A percentile compares a stretch with the other conserved stretches of the same genome.
These are phyloP conservation scores for Dactylella cylindrospora DNA, from an alignment of 2,329 filamentous ascomycete species.

Conservation along the genomic window DNA sequence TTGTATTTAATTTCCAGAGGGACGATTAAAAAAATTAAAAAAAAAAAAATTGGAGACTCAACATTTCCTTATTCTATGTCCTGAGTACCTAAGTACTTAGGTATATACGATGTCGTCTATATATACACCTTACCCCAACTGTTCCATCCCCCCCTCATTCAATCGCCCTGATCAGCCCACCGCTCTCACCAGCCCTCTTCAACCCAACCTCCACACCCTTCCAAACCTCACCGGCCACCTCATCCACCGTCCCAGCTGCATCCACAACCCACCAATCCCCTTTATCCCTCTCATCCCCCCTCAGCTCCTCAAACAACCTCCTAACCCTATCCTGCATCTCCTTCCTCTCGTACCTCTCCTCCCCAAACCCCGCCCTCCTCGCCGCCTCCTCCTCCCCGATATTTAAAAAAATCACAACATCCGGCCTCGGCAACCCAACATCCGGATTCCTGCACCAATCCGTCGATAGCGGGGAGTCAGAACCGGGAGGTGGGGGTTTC, in stretches of 20 bases:
- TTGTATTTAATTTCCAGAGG: too few relatives aligned
- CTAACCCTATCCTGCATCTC: slow-evolving; percentile 77
- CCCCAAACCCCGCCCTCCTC: slow-evolving; percentile 80
- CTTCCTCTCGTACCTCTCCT: slow-evolving; percentile 82
- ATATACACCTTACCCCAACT: too few relatives aligned
- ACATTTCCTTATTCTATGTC: too few relatives aligned
- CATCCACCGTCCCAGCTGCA: slow-evolving; percentile 59
- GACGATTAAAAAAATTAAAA: too few relatives aligned
- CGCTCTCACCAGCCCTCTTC: slow-evolving; percentile 34
- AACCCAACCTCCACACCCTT: slow-evolving; percentile 47
- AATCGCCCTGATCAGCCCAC: slow-evolving; percentile 16
- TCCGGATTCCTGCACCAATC: slow-evolving; percentile 82
- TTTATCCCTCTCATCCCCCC: slow-evolving; percentile 39
- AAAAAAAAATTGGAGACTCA: too few relatives aligned
- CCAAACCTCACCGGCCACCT: slow-evolving; percentile 62
- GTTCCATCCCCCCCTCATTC: too few relatives aligned
- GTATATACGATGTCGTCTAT: too few relatives aligned
- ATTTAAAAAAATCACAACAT: slow-evolving; percentile 84
- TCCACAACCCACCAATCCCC: slow-evolving; percentile 48
- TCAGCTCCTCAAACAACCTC: slow-evolving; percentile 41
- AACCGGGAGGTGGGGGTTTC: slow-evolving; percentile 56
- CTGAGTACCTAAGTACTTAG: too few relatives aligned
- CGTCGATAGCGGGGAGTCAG: slow-evolving; percentile 57
- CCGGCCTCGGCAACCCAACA: slow-evolving; percentile 80
- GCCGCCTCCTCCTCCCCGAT: slow-evolving; percentile 72